Percentiles rank a stretch among this genome's conserved stretches.
Conservation (phyloP, 345 rosid genomes). For the Hevea brasiliensis region DNA sequence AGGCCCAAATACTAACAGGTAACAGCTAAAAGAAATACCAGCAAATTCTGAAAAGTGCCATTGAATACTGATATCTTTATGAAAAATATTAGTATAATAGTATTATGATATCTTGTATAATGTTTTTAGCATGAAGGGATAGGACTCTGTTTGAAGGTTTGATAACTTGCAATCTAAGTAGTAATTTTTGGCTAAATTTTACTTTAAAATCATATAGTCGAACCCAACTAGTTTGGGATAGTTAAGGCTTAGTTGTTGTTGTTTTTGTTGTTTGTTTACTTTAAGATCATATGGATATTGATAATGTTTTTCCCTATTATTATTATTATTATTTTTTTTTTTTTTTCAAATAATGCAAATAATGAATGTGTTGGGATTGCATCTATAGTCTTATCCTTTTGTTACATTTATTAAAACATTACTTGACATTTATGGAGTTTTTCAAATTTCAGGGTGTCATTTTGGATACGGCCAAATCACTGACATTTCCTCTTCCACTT, state of each 20-base stretch:
- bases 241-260: no score
- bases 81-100: no score
- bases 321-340: no score
- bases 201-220: no score
- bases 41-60: not conserved
- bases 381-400: not conserved
- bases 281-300: not conserved
- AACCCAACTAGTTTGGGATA: no score
- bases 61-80: not conserved
- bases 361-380: not conserved
- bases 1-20: not conserved
- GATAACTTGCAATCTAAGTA: not conserved
- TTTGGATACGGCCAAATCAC: slow-evolving; percentile 67
- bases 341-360: not conserved
- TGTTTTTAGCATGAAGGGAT: not conserved
- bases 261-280: no score
- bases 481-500: slow-evolving; percentile 79
- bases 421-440: slow-evolving; percentile 22
- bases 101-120: not conserved
- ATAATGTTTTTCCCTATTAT: not conserved
- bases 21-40: not conserved
- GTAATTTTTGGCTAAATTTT: not conserved
- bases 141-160: not conserved
- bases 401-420: slow-evolving; percentile 1
- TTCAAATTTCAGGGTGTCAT: slow-evolving; percentile 56